Percentiles rank a stretch among this genome's conserved stretches.
Evolutionary conservation across 768 basidiomycete genomes (phyloP).

Genomic region (Boletus rubescentipes): DNA sequence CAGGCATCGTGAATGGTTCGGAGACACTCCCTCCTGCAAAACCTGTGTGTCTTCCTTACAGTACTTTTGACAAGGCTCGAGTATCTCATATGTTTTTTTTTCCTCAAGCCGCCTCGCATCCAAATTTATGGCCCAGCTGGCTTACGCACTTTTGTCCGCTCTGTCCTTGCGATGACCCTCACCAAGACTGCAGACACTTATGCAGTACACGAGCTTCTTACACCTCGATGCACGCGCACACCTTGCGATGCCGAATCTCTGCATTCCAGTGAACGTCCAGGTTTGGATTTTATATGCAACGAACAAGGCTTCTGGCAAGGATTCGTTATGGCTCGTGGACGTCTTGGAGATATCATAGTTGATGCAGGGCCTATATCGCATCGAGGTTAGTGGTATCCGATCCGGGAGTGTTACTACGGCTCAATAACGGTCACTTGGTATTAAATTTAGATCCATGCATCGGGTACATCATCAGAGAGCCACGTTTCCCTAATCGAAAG

Average conservation of each 20-base stretch:
- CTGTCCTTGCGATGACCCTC: constrained; percentile 65
- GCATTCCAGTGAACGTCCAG: constrained; percentile 64
- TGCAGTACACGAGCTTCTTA: constrained; percentile 77
- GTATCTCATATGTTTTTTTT: background rate
- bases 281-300: constrained; percentile 55
- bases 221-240: constrained; percentile 49
- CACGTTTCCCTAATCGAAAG: constrained; percentile 49
- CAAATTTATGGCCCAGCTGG: constrained; percentile 83
- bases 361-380: constrained; percentile 78
- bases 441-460: constrained; percentile 67
- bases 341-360: constrained; percentile 47
- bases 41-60: constrained; percentile 6
- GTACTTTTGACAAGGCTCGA: background rate
- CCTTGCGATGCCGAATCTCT: constrained; percentile 48
- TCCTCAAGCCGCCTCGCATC: constrained; percentile 44
- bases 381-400: constrained; percentile 49
- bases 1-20: constrained; percentile 21
- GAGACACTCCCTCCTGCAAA: constrained; percentile 11
- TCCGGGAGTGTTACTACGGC: background rate
- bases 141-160: constrained; percentile 71
- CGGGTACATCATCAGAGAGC: constrained; percentile 73
- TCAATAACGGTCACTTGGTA: background rate
- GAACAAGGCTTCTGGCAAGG: constrained; percentile 65
- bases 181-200: constrained; percentile 61
- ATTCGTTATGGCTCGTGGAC: constrained; percentile 43